Base-by-base conservation (phyloP, 2,329 filamentous ascomycete species). In the Sporothrix sp. region DNA sequence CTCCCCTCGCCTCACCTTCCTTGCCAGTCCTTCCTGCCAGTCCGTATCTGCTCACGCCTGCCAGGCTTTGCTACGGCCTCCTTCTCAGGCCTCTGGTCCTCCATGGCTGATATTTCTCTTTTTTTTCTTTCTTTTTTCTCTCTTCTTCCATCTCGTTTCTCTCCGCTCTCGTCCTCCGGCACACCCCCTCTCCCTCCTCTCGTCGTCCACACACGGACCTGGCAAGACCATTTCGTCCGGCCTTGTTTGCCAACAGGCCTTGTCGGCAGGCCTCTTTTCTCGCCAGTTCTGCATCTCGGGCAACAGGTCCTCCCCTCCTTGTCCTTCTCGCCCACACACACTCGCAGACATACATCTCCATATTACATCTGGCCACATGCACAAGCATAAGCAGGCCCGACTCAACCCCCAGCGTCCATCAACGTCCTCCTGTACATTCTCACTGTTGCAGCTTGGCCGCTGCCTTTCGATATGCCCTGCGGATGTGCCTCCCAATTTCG, bases 311-410 rank as follows among this genome's bases (percentile, higher is more conserved):
- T 27, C 21, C 23, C 20, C 20, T 21, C 13, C 44, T 33, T 35
- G 23, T 21, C 38, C n/a, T 38, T 7, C 33, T 27, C 44, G 21
- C 44, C n/a, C 44, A 38, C 33, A n/a, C 44, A 47, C 44, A 38
- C 44, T 13, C 35, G 5, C 44, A 21, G n/a, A n/a, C n/a, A n/a
- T n/a, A n/a, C 21, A 35, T 10, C 23, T 33, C 18, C 16, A 33
- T n/a, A n/a, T n/a, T n/a, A 35, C 42, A 28, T 14, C 20, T 18
- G 13, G 23, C 42, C 25, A 39, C 25, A 37, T 37, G 25, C 35
- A 6, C 35, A 30, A 16, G 16, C 45, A 39, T 39, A n/a, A 16
- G 32, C 35, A 16, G 45, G 45, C 45, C 45, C n/a, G 11, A 3
- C 35, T 10, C 25, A 28, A 28, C 9, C 5, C 8, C 33, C 35